Evolutionary conservation across 75 land plant species (phyloP), one percentile per base, ranked within the genome.

Genomic region (Isoetes taiwanensis): DNA sequence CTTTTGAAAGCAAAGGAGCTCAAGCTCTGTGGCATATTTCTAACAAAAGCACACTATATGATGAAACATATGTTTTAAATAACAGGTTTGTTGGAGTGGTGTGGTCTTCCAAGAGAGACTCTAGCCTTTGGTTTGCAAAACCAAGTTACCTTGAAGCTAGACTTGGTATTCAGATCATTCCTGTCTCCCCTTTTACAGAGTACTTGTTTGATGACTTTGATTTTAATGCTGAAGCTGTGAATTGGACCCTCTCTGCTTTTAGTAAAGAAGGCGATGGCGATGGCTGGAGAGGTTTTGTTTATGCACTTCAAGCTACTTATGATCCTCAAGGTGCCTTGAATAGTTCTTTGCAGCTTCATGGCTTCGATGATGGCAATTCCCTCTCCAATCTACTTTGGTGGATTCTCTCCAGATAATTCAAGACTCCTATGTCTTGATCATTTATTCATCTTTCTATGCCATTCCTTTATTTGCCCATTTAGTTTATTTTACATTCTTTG

Each of bases 311-410:
- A n/a, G 50, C 50, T 16, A 46, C 12, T n/a, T 46, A 46, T n/a
- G 50, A 46, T n/a, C 50, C n/a, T n/a, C 25, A 6, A 6, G 16
- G 21, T 46, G 50, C 50, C 4, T n/a, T 46, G 12, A 6, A 19
- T n/a, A 19, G 4, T 23, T 5, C 16, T 23, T 3, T 16, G 50
- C 50, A 46, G 19, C 50, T 46, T n/a, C 16, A 46, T 5, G 50
- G 16, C 25, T 46, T 46, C 23, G 50, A 46, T n/a, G 50, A 46
- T 23, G 50, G 50, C n/a, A 46, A 46, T n/a, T 46, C 50, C 4
- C 25, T 23, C n/a, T 46, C 50, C 50, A 46, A 46, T 23, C 23
- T 46, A 23, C 16, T 46, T 8, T 46, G 50, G 50, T 46, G 50
- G 50, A 46, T 46, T n/a, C 50, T n/a, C n/a, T n/a, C n/a, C n/a